These are phyloP conservation scores for Picea sitchensis DNA, from an alignment of 75 land plant species.

Conservation along the genomic window DNA sequence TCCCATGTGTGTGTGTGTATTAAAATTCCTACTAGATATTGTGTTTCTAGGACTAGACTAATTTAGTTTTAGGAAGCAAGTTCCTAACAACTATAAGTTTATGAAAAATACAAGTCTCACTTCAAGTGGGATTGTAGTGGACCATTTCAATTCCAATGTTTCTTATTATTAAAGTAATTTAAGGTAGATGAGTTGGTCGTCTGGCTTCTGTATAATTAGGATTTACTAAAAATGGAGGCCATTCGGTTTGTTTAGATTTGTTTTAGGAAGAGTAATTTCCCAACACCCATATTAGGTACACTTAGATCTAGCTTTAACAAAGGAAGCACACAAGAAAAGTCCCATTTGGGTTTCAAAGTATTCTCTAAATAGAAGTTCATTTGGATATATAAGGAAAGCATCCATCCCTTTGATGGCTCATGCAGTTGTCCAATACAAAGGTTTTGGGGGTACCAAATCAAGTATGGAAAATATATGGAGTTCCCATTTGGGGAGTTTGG, in stretches of 20 bases:
- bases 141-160: not conserved
- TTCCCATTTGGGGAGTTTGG: constrained; percentile 46
- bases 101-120: not conserved
- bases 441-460: constrained; percentile 6
- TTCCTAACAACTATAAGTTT: no score
- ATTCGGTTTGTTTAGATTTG: no score
- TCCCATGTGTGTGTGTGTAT: not conserved
- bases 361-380: not conserved
- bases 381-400: not conserved
- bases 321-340: not conserved
- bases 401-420: constrained; percentile 4
- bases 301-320: not conserved
- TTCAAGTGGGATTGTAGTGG: not conserved
- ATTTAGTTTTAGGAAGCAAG: no score
- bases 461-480: constrained; percentile 16
- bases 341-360: not conserved
- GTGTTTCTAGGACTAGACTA: not conserved
- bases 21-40: not conserved
- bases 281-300: not conserved
- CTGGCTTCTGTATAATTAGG: not conserved
- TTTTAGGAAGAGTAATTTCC: not conserved
- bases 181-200: not conserved
- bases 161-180: not conserved
- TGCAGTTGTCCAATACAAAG: not conserved
- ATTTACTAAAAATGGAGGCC: not conserved